Base-by-base conservation (phyloP, 306 rosid species). In the Cucurbita ficifolia region DNA sequence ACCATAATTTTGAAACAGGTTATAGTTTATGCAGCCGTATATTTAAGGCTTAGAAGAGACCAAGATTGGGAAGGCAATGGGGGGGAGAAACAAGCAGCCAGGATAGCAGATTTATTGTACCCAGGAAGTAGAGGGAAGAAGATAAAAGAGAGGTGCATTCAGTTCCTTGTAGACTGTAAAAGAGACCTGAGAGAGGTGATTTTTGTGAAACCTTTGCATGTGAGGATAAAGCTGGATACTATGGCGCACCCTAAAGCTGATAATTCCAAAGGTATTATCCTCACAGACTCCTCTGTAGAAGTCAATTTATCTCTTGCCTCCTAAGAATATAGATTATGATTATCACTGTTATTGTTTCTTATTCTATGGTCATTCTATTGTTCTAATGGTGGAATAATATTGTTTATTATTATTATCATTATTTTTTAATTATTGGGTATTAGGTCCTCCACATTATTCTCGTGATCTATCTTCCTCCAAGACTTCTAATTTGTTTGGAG, bases 241-340 rank as follows among this genome's bases (percentile, higher is more conserved):
- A 76, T 18, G 19, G 87, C 80, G 72, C 98, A 90, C 77, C 87
- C 89, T 53, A 94, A 87, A 89, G 92, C 89, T 49, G 90, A 83
- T 4, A 89, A 86, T 69, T 74, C 77, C 29, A 87, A 84, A 83
- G 92, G 89, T 53, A 75, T 86, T 43, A 73, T 88, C 85, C 74
- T 83, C 52, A 94, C 90, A 8, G 86, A 90, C 63, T 81, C 94
- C 19, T 76, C 81, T 43, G 64, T 94, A 77, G 86, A 82, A 79
- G 86, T 90, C 71, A 82, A 86, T 49, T 83, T 87, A 19, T 79
- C 83, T 2, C 88, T 90, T 22, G 40, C 21, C 43, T n/a, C 75
- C 35, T 35, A 71, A 51, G 14, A 13, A 17, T 35, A n/a, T n/a
- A n/a, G n/a, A n/a, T n/a, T n/a, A n/a, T n/a, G n/a, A n/a, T n/a